Percentiles rank a stretch among this genome's conserved stretches.
These are phyloP conservation scores for Linnemannia zychae DNA, from an alignment of 192 early-diverging fungal species.

Conservation along the genomic window DNA sequence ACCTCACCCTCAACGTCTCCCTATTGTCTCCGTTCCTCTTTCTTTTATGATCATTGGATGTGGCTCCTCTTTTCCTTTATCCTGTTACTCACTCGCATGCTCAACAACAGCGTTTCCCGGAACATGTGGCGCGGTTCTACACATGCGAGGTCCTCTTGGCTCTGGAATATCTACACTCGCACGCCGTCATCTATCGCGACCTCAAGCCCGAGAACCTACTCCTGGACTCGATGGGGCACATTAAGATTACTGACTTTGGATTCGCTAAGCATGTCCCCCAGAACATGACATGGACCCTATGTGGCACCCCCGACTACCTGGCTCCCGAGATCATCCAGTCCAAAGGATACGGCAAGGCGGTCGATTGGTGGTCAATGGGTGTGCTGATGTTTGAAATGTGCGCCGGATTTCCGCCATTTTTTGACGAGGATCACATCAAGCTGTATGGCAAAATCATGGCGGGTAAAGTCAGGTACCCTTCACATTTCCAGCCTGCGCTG, in stretches of 20 bases:
- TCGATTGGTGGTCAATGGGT: constrained; percentile 97
- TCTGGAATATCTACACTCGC: constrained; percentile 90
- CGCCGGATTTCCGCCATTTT: constrained; percentile 95
- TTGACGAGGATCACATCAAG: constrained; percentile 94
- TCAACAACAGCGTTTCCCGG: constrained; percentile 75
- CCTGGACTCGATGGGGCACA: constrained; percentile 79
- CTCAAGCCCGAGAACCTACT: constrained; percentile 92
- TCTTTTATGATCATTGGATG: too few species aligned
- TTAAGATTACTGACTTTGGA: constrained; percentile 92
- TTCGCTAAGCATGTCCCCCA: constrained; percentile 85
- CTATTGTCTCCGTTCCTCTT: too few species aligned
- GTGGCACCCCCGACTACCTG: constrained; percentile 89
- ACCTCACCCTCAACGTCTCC: background rate
- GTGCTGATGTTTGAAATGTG: constrained; percentile 96
- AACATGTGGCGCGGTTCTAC: constrained; percentile 91
- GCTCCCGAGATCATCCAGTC: constrained; percentile 94
- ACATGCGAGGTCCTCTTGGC: constrained; percentile 90
- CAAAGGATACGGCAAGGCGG: constrained; percentile 92
- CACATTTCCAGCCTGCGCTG: constrained; percentile 83
- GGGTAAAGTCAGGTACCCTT: constrained; percentile 87
- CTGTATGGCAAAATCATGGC: constrained; percentile 95
- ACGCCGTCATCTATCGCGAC: constrained; percentile 92
- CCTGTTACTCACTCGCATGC: background rate
- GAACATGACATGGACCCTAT: constrained; percentile 88
- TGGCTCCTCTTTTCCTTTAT: background rate